Evolutionary conservation across 169 alveolate species (phyloP).

Genomic region (Amoebophrya sp.): DNA sequence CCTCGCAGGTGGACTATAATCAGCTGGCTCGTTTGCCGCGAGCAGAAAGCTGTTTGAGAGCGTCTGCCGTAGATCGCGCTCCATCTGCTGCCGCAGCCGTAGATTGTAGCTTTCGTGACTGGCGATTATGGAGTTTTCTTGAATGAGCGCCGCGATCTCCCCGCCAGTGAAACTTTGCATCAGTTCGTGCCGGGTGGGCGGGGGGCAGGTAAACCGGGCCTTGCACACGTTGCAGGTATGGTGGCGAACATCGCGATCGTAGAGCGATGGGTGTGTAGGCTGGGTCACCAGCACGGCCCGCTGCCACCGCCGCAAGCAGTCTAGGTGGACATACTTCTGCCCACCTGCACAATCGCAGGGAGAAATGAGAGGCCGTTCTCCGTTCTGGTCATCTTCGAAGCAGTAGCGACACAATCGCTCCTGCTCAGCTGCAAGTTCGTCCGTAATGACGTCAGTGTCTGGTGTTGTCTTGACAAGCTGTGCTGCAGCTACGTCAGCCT

Average conservation of each 20-base stretch:
- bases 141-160: constrained; percentile 9
- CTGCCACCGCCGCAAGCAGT: not conserved
- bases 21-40: too few relatives aligned
- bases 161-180: constrained; percentile 45
- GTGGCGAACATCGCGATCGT: constrained; percentile 44
- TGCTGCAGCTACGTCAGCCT: too few relatives aligned
- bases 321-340: not conserved
- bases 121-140: not conserved
- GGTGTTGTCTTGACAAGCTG: too few relatives aligned
- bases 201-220: constrained; percentile 44
- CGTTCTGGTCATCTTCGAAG: not conserved
- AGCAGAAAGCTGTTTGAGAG: too few relatives aligned
- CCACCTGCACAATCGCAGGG: not conserved
- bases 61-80: too few relatives aligned
- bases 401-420: not conserved
- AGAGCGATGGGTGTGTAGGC: constrained; percentile 46
- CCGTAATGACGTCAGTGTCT: too few relatives aligned
- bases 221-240: constrained; percentile 47
- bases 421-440: too few relatives aligned
- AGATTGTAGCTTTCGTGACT: too few relatives aligned
- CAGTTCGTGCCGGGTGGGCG: constrained; percentile 46
- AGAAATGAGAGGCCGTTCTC: not conserved
- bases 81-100: too few relatives aligned
- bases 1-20: too few relatives aligned
- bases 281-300: not conserved